Conservation (phyloP, 2,329 filamentous ascomycete species). For the Fusarium burgessii region DNA sequence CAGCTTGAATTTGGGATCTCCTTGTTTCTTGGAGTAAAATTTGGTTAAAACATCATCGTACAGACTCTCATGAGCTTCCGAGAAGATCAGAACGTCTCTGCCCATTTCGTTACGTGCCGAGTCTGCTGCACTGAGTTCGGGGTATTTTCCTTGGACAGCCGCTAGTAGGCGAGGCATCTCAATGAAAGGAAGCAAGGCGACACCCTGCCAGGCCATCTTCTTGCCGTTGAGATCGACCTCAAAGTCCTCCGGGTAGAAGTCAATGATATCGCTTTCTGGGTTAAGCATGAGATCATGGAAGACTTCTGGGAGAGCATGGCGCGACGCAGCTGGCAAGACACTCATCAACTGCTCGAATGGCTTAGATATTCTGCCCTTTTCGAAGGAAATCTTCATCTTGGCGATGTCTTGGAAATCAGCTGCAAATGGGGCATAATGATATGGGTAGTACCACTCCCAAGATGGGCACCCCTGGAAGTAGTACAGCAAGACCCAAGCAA, state of each 20-base stretch:
- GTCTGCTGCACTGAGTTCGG: conserved; percentile 81
- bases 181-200: conserved; percentile 94
- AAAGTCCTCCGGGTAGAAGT: conserved; percentile 97
- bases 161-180: conserved; percentile 87
- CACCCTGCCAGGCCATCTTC: conserved; percentile 98
- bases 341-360: conserved; percentile 99
- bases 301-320: conserved; percentile 86
- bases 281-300: conserved; percentile 94
- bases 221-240: conserved; percentile 95
- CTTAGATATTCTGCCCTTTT: conserved; percentile 85
- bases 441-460: conserved; percentile 99
- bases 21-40: conserved; percentile 93
- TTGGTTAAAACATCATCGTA: conserved; percentile 86
- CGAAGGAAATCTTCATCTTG: conserved; percentile 83
- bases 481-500: conserved; percentile 95
- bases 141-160: conserved; percentile 87
- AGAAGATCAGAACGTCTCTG: conserved; percentile 84
- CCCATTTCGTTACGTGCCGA: conserved; percentile 82
- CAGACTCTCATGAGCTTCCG: conserved; percentile 80
- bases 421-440: conserved; percentile 98
- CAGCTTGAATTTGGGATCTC: conserved; percentile 73
- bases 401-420: conserved; percentile 90
- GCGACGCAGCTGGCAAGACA: conserved; percentile 91
- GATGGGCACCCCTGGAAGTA: conserved; percentile 99
- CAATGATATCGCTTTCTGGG: conserved; percentile 89